Evolutionary conservation across 2,329 filamentous ascomycete species (phyloP).

Genomic region (Penicillium griseofulvum): DNA sequence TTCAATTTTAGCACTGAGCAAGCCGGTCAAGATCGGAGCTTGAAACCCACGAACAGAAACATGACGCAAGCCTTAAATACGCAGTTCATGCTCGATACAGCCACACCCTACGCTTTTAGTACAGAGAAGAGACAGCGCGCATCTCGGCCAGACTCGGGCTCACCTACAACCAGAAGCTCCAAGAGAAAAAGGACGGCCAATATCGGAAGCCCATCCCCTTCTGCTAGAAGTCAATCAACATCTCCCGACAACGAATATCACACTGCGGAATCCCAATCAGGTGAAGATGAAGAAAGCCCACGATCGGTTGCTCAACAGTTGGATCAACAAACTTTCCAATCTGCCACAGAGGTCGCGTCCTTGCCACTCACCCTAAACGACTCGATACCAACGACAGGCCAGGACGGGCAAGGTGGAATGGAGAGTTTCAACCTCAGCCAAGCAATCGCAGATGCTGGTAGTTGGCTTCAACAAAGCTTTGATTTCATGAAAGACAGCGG

Average conservation of each 20-base stretch:
- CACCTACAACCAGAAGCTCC: background rate
- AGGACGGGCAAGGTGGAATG: constrained; percentile 36
- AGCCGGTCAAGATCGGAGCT: background rate
- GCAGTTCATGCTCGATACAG: constrained; percentile 42
- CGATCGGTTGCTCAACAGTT: background rate
- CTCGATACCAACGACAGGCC: constrained; percentile 32
- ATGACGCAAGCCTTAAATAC: constrained; percentile 35
- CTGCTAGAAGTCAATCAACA: background rate
- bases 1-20: constrained; percentile 36
- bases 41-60: constrained; percentile 11
- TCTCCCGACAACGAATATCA: constrained; percentile 4
- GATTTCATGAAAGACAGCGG: constrained; percentile 39
- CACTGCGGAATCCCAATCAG: constrained; percentile 6
- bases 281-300: background rate
- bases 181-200: background rate
- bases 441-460: constrained; percentile 47
- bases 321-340: constrained; percentile 2
- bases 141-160: constrained; percentile 4
- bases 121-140: constrained; percentile 26
- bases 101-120: constrained; percentile 41
- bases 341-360: constrained; percentile 9
- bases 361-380: constrained; percentile 35
- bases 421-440: constrained; percentile 45
- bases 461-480: constrained; percentile 46
- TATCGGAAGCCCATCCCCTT: background rate